Base-by-base conservation (phyloP, 2,329 filamentous ascomycete species). In the Monosporascus cannonballus region DNA sequence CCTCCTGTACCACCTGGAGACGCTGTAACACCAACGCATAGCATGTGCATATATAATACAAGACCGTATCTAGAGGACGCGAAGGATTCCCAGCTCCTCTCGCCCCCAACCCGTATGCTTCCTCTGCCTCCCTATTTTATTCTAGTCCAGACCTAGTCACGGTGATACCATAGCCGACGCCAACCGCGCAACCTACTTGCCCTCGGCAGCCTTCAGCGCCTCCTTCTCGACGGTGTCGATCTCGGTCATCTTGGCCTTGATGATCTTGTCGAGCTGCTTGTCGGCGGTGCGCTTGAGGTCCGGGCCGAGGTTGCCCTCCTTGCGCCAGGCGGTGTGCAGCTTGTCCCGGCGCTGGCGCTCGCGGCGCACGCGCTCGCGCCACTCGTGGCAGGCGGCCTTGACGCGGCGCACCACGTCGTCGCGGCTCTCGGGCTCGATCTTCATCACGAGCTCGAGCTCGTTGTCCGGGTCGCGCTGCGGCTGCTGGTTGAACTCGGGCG, bases 401-500 rank as follows among this genome's bases (percentile, higher is more conserved):
- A 75, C 69, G 36, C 75, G 66, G 53, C 66, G 66, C 47, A 65
- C 64, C 38, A 77, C 63, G 51, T 77, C 78, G 27, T 80, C 79
- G 51, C 69, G 72, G 57, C 68, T 68, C 69, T 80, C 78, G 30
- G 73, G 68, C 72, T 83, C 79, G 51, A 82, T 68, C 61, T 73
- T 74, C 55, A 84, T 71, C 27, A 78, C 61, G 53, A 84, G 74
- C 71, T 83, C 80, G 22, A 83, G 75, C 67, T 80, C 78, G 67
- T 83, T 83, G 65, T 83, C 80, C 46, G 76, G 71, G 64, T 73
- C 74, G 20, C 71, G 71, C 74, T 83, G 81, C 47, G 80, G 79
- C 73, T 82, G 79, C 73, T 83, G 79, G 72, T 83, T 83, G 68
- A 79, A 82, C 59, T 78, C 73, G n/a, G 66, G 62, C 61, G 72